phyloP scores from a whole-genome alignment of 2,329 filamentous ascomycete genomes.

The Reticulascus tulasneorum region DNA sequence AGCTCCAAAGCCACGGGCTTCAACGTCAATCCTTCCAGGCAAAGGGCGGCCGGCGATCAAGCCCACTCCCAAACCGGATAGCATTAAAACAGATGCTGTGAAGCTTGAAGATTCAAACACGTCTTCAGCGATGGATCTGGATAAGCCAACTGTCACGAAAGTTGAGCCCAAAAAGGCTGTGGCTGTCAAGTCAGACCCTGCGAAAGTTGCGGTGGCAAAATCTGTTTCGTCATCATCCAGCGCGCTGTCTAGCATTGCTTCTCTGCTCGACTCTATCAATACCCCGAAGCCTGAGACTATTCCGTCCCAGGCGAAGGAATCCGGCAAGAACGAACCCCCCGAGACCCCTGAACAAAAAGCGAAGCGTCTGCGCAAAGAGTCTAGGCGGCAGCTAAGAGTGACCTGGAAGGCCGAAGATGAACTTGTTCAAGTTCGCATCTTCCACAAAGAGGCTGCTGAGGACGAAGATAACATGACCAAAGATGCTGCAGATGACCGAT shows the following conservation, averaged over 20 bases:
- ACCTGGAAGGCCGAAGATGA: conserved; percentile 65
- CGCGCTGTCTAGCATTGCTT: conserved; percentile 47
- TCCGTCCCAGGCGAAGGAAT: conserved; percentile 45
- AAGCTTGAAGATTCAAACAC: conserved; percentile 13
- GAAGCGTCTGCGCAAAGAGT: conserved; percentile 68
- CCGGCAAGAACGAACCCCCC: conserved; percentile 34
- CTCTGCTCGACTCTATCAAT: conserved; percentile 48
- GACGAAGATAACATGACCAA: conserved; percentile 66
- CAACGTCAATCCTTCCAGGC: conserved; percentile 42
- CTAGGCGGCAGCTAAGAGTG: conserved; percentile 65
- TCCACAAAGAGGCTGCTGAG: conserved; percentile 69
- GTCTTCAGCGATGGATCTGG: conserved; percentile 11
- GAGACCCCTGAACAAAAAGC: conserved; percentile 67
- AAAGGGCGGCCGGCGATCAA: conserved; percentile 44
- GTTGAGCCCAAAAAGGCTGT: conserved; percentile 23
- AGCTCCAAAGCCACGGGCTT: conserved; percentile 24
- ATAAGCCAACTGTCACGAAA: conserved; percentile 16
- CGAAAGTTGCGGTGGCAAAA: conserved; percentile 19
- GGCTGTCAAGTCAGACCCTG: conserved; percentile 22
- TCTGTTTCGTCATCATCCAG: conserved; percentile 27
- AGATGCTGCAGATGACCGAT: conserved; percentile 69
- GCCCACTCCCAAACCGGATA: conserved; percentile 30
- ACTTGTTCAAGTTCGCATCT: conserved; percentile 63
- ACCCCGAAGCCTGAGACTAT: conserved; percentile 42
- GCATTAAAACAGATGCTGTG: conserved; percentile 15